Percentiles rank a stretch among this genome's conserved stretches.
These are phyloP conservation scores for Cladosporium oxysporum DNA, from an alignment of 2,329 filamentous ascomycete species.

Conservation along the genomic window DNA sequence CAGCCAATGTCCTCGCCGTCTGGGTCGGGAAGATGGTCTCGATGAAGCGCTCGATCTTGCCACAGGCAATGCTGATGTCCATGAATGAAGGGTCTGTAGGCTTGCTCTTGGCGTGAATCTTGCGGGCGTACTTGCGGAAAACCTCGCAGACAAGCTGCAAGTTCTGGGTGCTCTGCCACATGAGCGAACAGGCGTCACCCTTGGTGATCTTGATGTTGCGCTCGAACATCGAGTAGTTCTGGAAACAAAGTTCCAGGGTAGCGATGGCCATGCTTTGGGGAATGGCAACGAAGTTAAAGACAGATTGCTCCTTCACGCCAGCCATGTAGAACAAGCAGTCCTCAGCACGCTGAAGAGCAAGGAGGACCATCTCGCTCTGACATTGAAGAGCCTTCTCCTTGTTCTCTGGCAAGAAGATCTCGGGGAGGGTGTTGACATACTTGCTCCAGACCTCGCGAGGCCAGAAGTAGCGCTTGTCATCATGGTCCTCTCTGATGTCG, in stretches of 20 bases:
- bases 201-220: slow-evolving; percentile 95
- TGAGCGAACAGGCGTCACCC: slow-evolving; percentile 86
- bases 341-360: slow-evolving; percentile 81
- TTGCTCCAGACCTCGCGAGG: slow-evolving; percentile 97
- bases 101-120: slow-evolving; percentile 91
- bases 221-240: slow-evolving; percentile 82
- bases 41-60: slow-evolving; percentile 94
- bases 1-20: slow-evolving; percentile 59
- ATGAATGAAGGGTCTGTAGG: slow-evolving; percentile 90
- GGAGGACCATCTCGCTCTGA: slow-evolving; percentile 91
- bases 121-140: slow-evolving; percentile 74
- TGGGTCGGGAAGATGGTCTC: slow-evolving; percentile 89
- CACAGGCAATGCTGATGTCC: slow-evolving; percentile 87
- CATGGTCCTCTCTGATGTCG: slow-evolving; percentile 85
- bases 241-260: slow-evolving; percentile 87
- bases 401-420: slow-evolving; percentile 82
- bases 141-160: slow-evolving; percentile 76
- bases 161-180: slow-evolving; percentile 92
- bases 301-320: slow-evolving; percentile 89
- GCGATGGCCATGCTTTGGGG: slow-evolving; percentile 97
- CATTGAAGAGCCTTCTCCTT: slow-evolving; percentile 77
- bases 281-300: slow-evolving; percentile 98
- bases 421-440: slow-evolving; percentile 85
- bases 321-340: slow-evolving; percentile 98
- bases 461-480: slow-evolving; percentile 89